These are phyloP conservation scores for Camelina hispida DNA, from an alignment of 345 rosid species.

Conservation along the genomic window DNA sequence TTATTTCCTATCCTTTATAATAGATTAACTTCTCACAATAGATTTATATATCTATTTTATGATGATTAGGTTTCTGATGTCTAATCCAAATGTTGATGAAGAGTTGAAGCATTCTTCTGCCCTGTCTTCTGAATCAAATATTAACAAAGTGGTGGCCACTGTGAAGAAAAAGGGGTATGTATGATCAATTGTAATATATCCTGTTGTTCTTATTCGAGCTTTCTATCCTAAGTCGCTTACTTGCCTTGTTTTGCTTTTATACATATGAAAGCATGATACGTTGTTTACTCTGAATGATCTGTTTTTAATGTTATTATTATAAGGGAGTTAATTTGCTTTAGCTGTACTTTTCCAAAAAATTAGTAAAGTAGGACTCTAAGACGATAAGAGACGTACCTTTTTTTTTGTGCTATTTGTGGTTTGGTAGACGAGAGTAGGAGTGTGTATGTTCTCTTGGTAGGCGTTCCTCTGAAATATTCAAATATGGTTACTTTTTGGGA, in stretches of 20 bases:
- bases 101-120: constrained; percentile 15
- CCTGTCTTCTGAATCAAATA: constrained; percentile 4
- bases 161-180: not conserved
- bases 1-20: too few relatives aligned
- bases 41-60: too few relatives aligned
- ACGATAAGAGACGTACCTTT: not conserved
- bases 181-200: constrained; percentile 3
- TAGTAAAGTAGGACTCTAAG: constrained; percentile 8
- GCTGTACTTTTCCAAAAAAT: not conserved
- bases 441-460: not conserved
- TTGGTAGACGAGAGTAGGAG: not conserved
- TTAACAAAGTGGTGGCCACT: constrained; percentile 11
- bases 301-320: not conserved
- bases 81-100: not conserved
- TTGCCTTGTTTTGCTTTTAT: constrained; percentile 2
- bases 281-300: not conserved
- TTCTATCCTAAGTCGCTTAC: not conserved
- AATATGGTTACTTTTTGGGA: not conserved
- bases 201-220: not conserved
- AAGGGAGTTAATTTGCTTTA: not conserved
- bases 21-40: too few relatives aligned
- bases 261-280: constrained; percentile 1
- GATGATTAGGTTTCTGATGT: too few relatives aligned
- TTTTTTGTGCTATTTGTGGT: not conserved
- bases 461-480: not conserved